These are phyloP conservation scores for Acer yangbiense DNA, from an alignment of 345 rosid species.

Conservation along the genomic window DNA sequence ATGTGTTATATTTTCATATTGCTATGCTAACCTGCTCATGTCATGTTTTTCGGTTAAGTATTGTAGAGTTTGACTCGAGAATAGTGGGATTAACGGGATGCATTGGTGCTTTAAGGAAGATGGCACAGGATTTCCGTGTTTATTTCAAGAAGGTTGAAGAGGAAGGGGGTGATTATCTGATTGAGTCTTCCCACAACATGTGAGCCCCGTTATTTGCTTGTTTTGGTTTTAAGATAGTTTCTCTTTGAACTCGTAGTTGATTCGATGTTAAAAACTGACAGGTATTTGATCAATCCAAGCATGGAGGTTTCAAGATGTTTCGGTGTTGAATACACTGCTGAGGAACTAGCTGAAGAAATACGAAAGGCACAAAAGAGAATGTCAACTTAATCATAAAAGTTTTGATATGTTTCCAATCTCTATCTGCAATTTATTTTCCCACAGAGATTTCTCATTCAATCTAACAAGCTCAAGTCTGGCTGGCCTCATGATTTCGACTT, in stretches of 20 bases:
- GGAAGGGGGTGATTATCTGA: conserved; percentile 87
- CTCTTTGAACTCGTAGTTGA: not conserved
- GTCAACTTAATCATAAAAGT: not conserved
- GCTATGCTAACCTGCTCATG: conserved; percentile 24
- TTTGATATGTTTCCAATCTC: not conserved
- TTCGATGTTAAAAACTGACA: conserved; percentile 28
- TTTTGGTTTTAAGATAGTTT: not conserved
- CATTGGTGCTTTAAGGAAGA: conserved; percentile 64
- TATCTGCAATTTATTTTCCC: not conserved
- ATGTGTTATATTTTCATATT: not conserved
- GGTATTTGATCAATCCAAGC: conserved; percentile 83
- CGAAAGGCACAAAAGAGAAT: conserved; percentile 48
- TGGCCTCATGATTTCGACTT: not conserved
- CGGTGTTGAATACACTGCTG: conserved; percentile 70
- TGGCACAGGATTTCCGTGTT: conserved; percentile 86
- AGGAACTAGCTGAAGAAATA: conserved; percentile 62
- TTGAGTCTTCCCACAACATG: conserved; percentile 84
- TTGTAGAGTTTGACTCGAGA: conserved; percentile 77
- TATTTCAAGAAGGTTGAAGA: conserved; percentile 83
- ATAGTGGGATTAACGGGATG: conserved; percentile 78
- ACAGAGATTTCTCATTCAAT: not conserved
- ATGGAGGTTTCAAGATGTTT: conserved; percentile 82
- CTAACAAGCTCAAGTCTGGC: not conserved
- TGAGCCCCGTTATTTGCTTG: conserved; percentile 29
- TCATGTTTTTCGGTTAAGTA: conserved; percentile 15